Percentiles rank a stretch among this genome's conserved stretches.
Conservation (phyloP, 495 filamentous ascomycete genomes). For the Friedmanniomyces endolithicus region DNA sequence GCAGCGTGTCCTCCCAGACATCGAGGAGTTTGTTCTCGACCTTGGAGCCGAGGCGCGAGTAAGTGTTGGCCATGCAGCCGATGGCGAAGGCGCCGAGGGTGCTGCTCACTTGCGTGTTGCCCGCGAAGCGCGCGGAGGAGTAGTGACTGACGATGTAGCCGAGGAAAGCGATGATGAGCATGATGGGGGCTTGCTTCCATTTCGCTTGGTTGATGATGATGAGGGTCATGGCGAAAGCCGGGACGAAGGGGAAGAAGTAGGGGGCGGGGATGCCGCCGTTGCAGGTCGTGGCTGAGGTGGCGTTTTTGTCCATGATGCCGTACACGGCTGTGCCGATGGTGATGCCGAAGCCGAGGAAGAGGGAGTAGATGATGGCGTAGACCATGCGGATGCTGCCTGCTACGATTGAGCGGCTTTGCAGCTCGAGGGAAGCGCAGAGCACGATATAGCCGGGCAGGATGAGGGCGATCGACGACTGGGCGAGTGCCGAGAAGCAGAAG, state of each 20-base stretch:
- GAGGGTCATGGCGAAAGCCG: slow-evolving; percentile 69
- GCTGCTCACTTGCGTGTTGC: slow-evolving; percentile 70
- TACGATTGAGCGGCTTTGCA: slow-evolving; percentile 75
- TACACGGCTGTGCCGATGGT: slow-evolving; percentile 88
- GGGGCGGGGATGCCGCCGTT: slow-evolving; percentile 46
- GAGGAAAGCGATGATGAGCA: slow-evolving; percentile 68
- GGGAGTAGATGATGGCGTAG: slow-evolving; percentile 87
- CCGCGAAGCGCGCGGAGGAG: slow-evolving; percentile 54
- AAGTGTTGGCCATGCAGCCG: slow-evolving; percentile 76
- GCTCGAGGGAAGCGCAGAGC: slow-evolving; percentile 69
- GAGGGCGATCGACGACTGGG: slow-evolving; percentile 80
- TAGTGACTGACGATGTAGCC: slow-evolving; percentile 87
- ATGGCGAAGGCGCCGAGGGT: slow-evolving; percentile 78
- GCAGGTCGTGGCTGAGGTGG: slow-evolving; percentile 63
- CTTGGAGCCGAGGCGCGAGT: slow-evolving; percentile 53
- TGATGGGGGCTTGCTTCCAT: slow-evolving; percentile 76
- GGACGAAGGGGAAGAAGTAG: slow-evolving; percentile 63
- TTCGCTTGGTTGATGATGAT: slow-evolving; percentile 81
- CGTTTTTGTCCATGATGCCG: slow-evolving; percentile 64
- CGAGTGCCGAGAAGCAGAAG: slow-evolving; percentile 88
- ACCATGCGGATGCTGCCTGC: slow-evolving; percentile 91
- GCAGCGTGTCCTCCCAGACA: slow-evolving; percentile 23
- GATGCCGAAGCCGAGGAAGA: slow-evolving; percentile 94
- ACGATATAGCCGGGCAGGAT: slow-evolving; percentile 86
- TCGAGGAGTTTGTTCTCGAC: slow-evolving; percentile 29